A percentile compares a stretch with the other conserved stretches of the same genome.
phyloP scores from a whole-genome alignment of 805 yeast species.

The Candida qinlingensis region DNA sequence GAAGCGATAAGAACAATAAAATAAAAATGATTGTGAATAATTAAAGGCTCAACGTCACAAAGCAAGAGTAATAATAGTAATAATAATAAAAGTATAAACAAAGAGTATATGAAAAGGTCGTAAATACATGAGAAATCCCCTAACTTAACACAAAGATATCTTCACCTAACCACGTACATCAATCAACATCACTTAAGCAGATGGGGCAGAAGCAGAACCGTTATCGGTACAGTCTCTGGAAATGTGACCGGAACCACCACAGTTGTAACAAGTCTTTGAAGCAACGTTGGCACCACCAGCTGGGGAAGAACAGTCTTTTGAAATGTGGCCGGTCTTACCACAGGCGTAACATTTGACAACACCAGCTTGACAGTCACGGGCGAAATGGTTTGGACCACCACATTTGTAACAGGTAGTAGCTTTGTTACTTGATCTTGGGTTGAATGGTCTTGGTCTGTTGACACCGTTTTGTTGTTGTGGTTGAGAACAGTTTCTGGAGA shows the following conservation, averaged over 20 bases:
- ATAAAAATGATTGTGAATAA: too few relatives aligned
- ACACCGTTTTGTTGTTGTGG: constrained; percentile 27
- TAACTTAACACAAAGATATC: constrained; percentile 4
- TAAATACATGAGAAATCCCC: constrained; percentile 15
- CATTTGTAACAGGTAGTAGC: constrained; percentile 78
- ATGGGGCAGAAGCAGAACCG: background rate
- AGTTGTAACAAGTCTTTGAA: constrained; percentile 37
- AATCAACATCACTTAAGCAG: background rate
- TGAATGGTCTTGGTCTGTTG: constrained; percentile 14
- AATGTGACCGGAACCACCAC: constrained; percentile 71
- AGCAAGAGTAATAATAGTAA: background rate
- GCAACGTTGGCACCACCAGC: constrained; percentile 40
- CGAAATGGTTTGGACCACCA: constrained; percentile 91
- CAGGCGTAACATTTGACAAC: constrained; percentile 84
- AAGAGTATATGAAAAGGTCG: constrained; percentile 9
- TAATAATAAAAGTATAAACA: background rate
- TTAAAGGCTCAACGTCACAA: background rate
- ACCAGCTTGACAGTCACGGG: constrained; percentile 77
- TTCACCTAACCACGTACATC: constrained; percentile 9
- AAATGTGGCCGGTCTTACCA: constrained; percentile 85
- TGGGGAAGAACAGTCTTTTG: constrained; percentile 70
- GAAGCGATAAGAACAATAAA: background rate
- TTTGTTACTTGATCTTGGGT: constrained; percentile 23
- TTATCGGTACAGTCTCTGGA: constrained; percentile 60
- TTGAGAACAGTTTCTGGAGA: constrained; percentile 69